These are phyloP conservation scores for Grosmannia clavigera DNA, from an alignment of 2,329 filamentous ascomycete species.

Conservation along the genomic window DNA sequence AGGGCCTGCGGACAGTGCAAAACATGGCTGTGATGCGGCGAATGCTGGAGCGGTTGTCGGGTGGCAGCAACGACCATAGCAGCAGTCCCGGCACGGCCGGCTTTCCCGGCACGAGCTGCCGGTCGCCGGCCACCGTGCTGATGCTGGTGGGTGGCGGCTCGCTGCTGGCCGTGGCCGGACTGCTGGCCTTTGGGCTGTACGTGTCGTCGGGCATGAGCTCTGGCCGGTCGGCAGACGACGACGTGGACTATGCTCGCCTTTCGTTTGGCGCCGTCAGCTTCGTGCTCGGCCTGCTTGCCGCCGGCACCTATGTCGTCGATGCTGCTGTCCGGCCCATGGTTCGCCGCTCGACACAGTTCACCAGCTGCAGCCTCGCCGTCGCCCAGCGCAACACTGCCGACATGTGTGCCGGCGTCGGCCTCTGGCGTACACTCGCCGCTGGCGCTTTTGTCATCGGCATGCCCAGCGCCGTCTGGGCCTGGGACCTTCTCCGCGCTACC, in stretches of 20 bases:
- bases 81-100: not conserved
- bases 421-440: conserved; percentile 27
- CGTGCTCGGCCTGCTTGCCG: conserved; percentile 33
- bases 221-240: conserved; percentile 15
- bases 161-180: conserved; percentile 25
- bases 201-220: conserved; percentile 22
- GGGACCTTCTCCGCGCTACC: conserved; percentile 24
- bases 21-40: not conserved
- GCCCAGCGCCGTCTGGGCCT: conserved; percentile 23
- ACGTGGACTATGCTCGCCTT: conserved; percentile 16
- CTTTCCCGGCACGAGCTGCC: not conserved
- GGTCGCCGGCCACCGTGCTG: conserved; percentile 11
- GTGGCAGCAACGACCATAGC: not conserved
- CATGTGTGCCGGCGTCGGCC: conserved; percentile 31
- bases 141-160: conserved; percentile 14
- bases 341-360: conserved; percentile 35
- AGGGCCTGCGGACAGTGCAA: not conserved
- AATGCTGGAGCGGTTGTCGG: not conserved
- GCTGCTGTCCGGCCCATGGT: conserved; percentile 29
- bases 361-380: conserved; percentile 31
- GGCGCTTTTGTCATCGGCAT: conserved; percentile 32
- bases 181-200: conserved; percentile 34
- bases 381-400: conserved; percentile 33
- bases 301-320: conserved; percentile 28
- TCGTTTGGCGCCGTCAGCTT: conserved; percentile 31